These are phyloP conservation scores for Neurospora sp. DNA, from an alignment of 495 filamentous ascomycete species.

Conservation along the genomic window DNA sequence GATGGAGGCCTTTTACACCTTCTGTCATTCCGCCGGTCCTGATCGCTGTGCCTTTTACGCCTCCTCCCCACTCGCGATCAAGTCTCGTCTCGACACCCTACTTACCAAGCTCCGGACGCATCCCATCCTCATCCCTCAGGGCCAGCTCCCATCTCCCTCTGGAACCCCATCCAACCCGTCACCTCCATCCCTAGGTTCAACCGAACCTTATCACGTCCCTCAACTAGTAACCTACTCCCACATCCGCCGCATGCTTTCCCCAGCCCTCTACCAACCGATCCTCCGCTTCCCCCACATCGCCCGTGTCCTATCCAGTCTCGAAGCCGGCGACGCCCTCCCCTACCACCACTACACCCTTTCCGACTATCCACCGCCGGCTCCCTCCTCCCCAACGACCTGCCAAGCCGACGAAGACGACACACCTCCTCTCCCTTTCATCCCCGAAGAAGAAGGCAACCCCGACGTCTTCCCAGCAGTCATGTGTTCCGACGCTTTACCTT, in stretches of 20 bases:
- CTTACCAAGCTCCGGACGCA: slow-evolving; percentile 33
- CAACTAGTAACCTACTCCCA: slow-evolving; percentile 34
- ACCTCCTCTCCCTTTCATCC: slow-evolving; percentile 7
- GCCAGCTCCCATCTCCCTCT: neutral
- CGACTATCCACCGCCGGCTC: slow-evolving; percentile 12
- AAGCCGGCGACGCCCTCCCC: slow-evolving; percentile 40
- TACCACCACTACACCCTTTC: slow-evolving; percentile 40
- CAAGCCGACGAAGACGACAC: slow-evolving; percentile 15
- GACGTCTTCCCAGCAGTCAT: slow-evolving; percentile 48
- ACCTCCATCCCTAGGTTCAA: slow-evolving; percentile 6
- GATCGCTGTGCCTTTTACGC: slow-evolving; percentile 37
- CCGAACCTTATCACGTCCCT: slow-evolving; percentile 15
- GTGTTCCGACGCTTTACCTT: slow-evolving; percentile 46
- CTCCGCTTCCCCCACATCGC: slow-evolving; percentile 48
- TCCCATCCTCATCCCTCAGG: slow-evolving; percentile 35
- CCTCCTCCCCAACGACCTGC: slow-evolving; percentile 26
- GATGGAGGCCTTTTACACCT: slow-evolving; percentile 42
- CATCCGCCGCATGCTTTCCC: slow-evolving; percentile 34
- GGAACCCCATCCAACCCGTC: too few species aligned
- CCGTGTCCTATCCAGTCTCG: slow-evolving; percentile 41
- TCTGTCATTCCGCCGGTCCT: slow-evolving; percentile 43
- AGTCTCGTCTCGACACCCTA: slow-evolving; percentile 29
- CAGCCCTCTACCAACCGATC: slow-evolving; percentile 51
- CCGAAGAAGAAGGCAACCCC: slow-evolving; percentile 31
- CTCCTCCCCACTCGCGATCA: slow-evolving; percentile 30